A percentile compares a stretch with the other conserved stretches of the same genome.
Conservation (phyloP, 371 early-diverging fungal genomes). For the Haplosporangium sp. region DNA sequence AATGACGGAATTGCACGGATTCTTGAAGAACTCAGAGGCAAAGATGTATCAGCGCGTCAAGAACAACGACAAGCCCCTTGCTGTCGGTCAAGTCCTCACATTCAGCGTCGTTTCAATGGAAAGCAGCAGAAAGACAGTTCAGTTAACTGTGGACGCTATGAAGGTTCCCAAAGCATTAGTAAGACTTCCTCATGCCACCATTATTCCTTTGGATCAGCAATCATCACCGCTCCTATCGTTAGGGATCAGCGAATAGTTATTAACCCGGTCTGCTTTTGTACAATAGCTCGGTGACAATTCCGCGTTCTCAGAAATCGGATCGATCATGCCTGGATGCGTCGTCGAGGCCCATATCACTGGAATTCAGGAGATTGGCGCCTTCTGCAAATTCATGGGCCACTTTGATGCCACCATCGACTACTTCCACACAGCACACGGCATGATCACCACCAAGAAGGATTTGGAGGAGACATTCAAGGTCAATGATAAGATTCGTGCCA, state of each 20-base stretch:
- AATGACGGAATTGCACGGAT: slow-evolving; percentile 71
- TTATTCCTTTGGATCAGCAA: neutral
- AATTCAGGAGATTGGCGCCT: slow-evolving; percentile 68
- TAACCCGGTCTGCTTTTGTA: neutral
- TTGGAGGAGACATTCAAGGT: slow-evolving; percentile 63
- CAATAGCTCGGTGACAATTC: slow-evolving; percentile 54
- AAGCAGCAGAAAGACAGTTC: slow-evolving; percentile 65
- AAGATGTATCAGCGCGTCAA: slow-evolving; percentile 63
- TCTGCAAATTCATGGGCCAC: slow-evolving; percentile 74
- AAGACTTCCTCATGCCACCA: slow-evolving; percentile 5
- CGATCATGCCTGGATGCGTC: slow-evolving; percentile 74
- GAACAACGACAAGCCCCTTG: slow-evolving; percentile 63
- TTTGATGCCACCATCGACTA: slow-evolving; percentile 69
- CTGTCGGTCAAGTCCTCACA: slow-evolving; percentile 74
- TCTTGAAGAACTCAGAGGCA: slow-evolving; percentile 72
- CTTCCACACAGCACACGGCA: slow-evolving; percentile 62
- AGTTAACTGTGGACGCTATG: slow-evolving; percentile 68
- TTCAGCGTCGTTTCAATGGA: slow-evolving; percentile 65
- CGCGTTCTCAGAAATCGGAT: slow-evolving; percentile 64
- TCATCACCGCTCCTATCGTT: no score
- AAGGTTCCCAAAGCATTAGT: slow-evolving; percentile 64
- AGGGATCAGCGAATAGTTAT: no score
- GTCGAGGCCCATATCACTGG: slow-evolving; percentile 66
- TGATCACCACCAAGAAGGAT: slow-evolving; percentile 52
- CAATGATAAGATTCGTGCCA: slow-evolving; percentile 66